Percentiles rank a stretch among this genome's conserved stretches.
These are phyloP conservation scores for Penicillium griseofulvum DNA, from an alignment of 2,329 filamentous ascomycete species.

Conservation along the genomic window DNA sequence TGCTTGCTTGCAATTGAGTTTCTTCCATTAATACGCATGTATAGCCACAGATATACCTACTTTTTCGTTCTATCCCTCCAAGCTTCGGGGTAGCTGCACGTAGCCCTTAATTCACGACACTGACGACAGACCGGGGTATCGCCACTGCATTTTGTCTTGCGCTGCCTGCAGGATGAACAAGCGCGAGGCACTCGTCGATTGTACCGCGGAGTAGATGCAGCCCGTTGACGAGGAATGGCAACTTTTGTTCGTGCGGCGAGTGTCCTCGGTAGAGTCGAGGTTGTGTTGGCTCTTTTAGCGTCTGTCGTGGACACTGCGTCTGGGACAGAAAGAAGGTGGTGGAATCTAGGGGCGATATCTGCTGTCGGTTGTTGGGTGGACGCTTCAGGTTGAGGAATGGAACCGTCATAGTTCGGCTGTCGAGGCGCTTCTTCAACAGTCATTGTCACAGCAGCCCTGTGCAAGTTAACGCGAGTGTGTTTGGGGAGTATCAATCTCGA, in stretches of 20 bases:
- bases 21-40: not conserved
- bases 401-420: not conserved
- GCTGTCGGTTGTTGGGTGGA: not conserved
- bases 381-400: not conserved
- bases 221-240: slow-evolving; percentile 34
- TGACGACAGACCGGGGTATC: slow-evolving; percentile 38
- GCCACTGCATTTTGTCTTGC: slow-evolving; percentile 42
- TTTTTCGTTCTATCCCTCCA: slow-evolving; percentile 41
- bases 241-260: slow-evolving; percentile 13
- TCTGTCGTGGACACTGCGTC: slow-evolving; percentile 7
- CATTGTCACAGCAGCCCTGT: slow-evolving; percentile 11
- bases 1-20: not conserved
- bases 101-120: slow-evolving; percentile 35
- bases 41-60: slow-evolving; percentile 18
- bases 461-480: not conserved
- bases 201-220: slow-evolving; percentile 18
- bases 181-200: slow-evolving; percentile 27
- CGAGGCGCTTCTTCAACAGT: slow-evolving; percentile 14
- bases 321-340: slow-evolving; percentile 9
- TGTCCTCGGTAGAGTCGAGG: not conserved
- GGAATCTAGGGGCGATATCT: not conserved
- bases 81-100: slow-evolving; percentile 39
- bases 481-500: not conserved
- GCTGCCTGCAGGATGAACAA: slow-evolving; percentile 40
- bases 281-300: not conserved